These are phyloP conservation scores for Plantago rigida DNA, from an alignment of 305 asterid genomes.

Conservation along the genomic window DNA sequence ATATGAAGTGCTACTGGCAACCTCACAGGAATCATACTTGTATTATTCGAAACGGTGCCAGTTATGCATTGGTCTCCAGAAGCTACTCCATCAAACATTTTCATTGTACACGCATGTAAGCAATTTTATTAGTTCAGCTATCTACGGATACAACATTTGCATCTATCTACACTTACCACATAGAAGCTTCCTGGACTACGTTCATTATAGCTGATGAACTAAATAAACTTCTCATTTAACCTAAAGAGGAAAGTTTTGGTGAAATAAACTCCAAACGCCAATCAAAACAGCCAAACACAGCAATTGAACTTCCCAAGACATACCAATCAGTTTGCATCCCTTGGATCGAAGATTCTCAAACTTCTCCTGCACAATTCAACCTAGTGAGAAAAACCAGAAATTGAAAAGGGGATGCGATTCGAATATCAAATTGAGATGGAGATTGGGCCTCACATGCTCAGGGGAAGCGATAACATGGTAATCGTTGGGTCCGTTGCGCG, in stretches of 20 bases:
- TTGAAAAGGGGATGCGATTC: conserved; percentile 3
- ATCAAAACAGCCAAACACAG: neutral
- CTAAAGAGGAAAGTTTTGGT: neutral
- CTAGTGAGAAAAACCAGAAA: conserved; percentile 6
- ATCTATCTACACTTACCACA: too few species aligned
- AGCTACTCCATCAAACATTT: too few species aligned
- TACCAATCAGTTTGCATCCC: conserved; percentile 87
- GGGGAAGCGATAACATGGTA: conserved; percentile 76
- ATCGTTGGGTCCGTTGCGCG: conserved; percentile 64
- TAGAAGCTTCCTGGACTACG: too few species aligned
- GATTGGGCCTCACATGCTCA: conserved; percentile 45
- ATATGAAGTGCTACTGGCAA: too few species aligned
- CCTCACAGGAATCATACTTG: too few species aligned
- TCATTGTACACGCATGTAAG: too few species aligned
- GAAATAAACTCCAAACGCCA: conserved; percentile 18
- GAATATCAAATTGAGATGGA: neutral
- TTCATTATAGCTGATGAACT: too few species aligned
- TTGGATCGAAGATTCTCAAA: conserved; percentile 67
- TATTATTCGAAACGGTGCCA: too few species aligned
- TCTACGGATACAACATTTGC: too few species aligned
- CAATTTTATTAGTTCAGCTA: too few species aligned
- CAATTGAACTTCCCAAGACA: conserved; percentile 12
- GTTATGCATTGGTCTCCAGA: too few species aligned
- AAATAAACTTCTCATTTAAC: neutral
- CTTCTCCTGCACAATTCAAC: conserved; percentile 55